Evolutionary conservation across 1,284 basidiomycete genomes (phyloP).

Genomic region (Ceratobasidium theobromae): DNA sequence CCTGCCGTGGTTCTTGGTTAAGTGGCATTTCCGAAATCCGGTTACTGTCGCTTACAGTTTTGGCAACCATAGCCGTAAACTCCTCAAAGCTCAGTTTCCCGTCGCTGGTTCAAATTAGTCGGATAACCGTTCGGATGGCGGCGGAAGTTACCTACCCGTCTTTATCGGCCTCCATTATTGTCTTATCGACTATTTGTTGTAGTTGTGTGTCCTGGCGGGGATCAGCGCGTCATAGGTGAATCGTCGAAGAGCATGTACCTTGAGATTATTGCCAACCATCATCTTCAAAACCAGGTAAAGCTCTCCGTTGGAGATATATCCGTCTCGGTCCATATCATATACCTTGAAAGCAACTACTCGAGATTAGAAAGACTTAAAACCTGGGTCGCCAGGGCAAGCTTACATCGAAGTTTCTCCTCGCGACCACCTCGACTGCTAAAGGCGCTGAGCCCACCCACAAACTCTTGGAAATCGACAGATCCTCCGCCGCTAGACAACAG

Average conservation of each 20-base stretch:
- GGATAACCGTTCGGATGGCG: neutral
- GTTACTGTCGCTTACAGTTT: conserved; percentile 63
- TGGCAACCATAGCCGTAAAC: conserved; percentile 95
- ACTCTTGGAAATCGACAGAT: conserved; percentile 98
- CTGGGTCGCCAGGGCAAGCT: conserved; percentile 43
- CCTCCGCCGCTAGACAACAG: conserved; percentile 76
- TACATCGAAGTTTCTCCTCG: conserved; percentile 96
- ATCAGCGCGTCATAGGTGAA: conserved; percentile 9
- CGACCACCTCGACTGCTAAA: conserved; percentile 95
- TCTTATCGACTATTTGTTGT: conserved; percentile 99
- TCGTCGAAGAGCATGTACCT: conserved; percentile 57
- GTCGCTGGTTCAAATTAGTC: conserved; percentile 55
- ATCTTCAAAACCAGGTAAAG: conserved; percentile 98
- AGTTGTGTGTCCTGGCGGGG: conserved; percentile 87
- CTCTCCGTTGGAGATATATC: conserved; percentile 98
- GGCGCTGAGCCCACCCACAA: conserved; percentile 94
- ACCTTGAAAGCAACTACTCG: conserved; percentile 91
- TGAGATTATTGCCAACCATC: conserved; percentile 99
- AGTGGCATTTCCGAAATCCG: neutral
- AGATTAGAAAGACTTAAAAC: neutral
- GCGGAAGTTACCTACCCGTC: conserved; percentile 57
- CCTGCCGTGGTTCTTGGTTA: conserved; percentile 48
- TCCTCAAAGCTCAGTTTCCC: conserved; percentile 97
- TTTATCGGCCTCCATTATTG: conserved; percentile 99
- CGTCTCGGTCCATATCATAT: conserved; percentile 97